Conservation (phyloP, 768 basidiomycete genomes). For the Tricholoma flavovirens region DNA sequence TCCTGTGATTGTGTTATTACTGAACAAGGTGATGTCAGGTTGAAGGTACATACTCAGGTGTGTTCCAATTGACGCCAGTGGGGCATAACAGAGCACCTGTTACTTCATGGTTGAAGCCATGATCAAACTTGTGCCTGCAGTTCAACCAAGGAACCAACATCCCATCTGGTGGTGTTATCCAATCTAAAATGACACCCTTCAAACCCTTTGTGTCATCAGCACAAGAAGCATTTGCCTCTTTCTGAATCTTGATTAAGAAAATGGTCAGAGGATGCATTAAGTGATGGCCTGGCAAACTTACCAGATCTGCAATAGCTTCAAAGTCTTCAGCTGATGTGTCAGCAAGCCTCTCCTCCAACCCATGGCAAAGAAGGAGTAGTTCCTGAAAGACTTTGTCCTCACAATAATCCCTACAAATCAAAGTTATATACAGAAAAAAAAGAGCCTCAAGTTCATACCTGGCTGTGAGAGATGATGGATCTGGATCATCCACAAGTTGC, state of each 20-base stretch:
- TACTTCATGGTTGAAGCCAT: slow-evolving; percentile 2
- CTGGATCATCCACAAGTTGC: background rate
- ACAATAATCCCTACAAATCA: background rate
- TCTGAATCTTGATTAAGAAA: background rate
- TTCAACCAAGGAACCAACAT: background rate
- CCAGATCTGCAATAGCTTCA: background rate
- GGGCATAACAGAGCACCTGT: slow-evolving; percentile 3
- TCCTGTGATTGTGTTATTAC: no score
- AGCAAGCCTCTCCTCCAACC: background rate
- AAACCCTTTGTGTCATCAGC: no score
- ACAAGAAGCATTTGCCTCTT: background rate
- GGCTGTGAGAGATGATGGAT: background rate
- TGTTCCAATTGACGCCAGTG: background rate
- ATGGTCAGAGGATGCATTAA: background rate
- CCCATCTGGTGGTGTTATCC: background rate
- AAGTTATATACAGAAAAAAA: background rate
- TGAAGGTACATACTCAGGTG: background rate
- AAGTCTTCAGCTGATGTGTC: background rate
- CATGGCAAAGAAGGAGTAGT: background rate
- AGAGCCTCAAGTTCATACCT: background rate
- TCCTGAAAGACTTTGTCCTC: background rate
- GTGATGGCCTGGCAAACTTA: background rate
- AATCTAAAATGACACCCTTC: background rate
- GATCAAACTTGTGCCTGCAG: background rate
- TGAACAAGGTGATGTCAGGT: no score